Evolutionary conservation across 495 filamentous ascomycete species (phyloP).

Genomic region (Ascobolus immersus): DNA sequence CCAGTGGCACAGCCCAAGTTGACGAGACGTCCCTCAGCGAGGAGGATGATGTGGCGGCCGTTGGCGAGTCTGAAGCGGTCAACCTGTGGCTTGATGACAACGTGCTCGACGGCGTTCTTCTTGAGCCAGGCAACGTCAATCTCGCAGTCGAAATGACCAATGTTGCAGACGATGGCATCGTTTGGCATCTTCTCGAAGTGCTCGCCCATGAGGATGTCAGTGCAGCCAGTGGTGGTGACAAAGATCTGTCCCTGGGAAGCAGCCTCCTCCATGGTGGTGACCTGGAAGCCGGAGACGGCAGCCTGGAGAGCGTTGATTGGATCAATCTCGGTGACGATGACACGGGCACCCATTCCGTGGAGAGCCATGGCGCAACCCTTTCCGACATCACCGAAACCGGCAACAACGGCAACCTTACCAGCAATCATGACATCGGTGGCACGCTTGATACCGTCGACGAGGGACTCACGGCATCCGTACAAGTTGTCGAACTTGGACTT

Average conservation of each 20-base stretch:
- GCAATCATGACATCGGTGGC: conserved; percentile 99
- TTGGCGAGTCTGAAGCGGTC: conserved; percentile 87
- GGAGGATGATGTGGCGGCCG: conserved; percentile 91
- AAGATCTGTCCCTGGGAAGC: conserved; percentile 79
- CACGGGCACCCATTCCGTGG: conserved; percentile 86
- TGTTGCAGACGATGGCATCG: conserved; percentile 99
- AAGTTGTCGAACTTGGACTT: conserved; percentile 99
- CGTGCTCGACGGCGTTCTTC: conserved; percentile 37
- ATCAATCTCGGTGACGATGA: conserved; percentile 90
- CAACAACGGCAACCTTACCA: conserved; percentile 90
- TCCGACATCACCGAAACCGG: conserved; percentile 95
- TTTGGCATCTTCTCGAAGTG: conserved; percentile 97
- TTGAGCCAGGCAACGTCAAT: conserved; percentile 99
- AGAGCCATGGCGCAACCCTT: conserved; percentile 96
- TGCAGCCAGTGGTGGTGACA: conserved; percentile 96
- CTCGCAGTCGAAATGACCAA: conserved; percentile 98
- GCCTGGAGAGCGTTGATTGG: conserved; percentile 99
- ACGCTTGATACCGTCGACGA: conserved; percentile 99
- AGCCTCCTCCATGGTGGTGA: conserved; percentile 93
- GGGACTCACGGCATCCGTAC: conserved; percentile 95
- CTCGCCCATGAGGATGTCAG: conserved; percentile 72
- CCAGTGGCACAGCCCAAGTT: conserved; percentile 97
- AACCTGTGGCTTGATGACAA: conserved; percentile 83
- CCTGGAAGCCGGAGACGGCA: conserved; percentile 88
- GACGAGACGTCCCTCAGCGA: conserved; percentile 94